Percentiles rank a stretch among this genome's conserved stretches.
Conservation (phyloP, 169 alveolate genomes). For the Neospora caninum region DNA sequence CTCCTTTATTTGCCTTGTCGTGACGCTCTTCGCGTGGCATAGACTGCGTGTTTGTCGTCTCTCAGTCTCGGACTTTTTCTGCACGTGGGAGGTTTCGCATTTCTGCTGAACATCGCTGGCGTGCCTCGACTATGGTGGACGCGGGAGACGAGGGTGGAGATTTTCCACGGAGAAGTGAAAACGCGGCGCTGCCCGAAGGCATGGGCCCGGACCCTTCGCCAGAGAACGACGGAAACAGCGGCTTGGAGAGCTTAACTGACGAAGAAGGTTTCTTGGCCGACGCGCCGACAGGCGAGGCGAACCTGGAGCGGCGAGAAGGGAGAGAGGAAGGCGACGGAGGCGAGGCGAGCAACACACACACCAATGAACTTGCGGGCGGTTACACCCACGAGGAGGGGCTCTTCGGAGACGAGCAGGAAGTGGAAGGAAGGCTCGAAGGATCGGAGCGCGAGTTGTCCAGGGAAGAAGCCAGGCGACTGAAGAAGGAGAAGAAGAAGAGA, state of each 20-base stretch:
- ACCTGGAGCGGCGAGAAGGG: not conserved
- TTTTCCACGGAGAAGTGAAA: not conserved
- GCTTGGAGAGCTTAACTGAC: not conserved
- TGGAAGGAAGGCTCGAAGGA: not conserved
- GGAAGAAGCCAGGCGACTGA: slow-evolving; percentile 36
- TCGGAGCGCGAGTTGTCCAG: not conserved
- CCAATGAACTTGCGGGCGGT: not conserved
- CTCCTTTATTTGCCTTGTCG: no score
- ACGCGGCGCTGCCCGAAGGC: no score
- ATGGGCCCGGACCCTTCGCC: not conserved
- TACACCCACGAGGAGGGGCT: not conserved
- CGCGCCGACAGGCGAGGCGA: not conserved
- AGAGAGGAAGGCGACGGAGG: not conserved
- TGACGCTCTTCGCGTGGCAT: no score
- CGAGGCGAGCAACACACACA: not conserved
- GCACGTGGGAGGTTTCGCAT: no score
- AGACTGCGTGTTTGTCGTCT: no score
- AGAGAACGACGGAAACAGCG: not conserved
- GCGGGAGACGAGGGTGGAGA: not conserved
- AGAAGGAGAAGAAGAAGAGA: slow-evolving; percentile 40
- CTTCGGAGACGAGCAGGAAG: not conserved
- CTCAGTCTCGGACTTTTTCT: no score
- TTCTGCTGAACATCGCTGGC: no score
- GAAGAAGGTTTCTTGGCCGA: not conserved
- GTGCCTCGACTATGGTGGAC: no score